Conservation (phyloP, 2,329 filamentous ascomycete species). For the Alternaria tenuissima region DNA sequence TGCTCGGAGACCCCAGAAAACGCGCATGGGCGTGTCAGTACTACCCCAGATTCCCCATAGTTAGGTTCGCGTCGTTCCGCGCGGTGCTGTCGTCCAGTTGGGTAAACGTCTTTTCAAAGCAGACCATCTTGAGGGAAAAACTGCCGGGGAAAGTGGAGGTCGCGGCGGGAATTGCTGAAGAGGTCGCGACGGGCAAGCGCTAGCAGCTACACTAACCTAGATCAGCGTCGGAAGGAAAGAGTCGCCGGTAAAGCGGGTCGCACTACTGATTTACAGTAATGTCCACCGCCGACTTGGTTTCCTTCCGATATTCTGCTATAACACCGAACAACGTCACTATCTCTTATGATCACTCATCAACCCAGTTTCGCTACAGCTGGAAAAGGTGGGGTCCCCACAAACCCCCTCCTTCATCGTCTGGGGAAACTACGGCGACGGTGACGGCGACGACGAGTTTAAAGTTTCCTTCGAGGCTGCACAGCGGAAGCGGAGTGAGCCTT, state of each 20-base stretch:
- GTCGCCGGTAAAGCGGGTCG: slow-evolving; percentile 10
- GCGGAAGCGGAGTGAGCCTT: background rate
- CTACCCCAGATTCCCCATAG: slow-evolving; percentile 33
- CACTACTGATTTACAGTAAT: slow-evolving; percentile 2
- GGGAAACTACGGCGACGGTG: slow-evolving; percentile 1
- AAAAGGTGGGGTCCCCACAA: background rate
- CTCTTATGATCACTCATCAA: background rate
- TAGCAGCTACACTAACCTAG: background rate
- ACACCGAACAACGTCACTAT: background rate
- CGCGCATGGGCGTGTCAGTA: slow-evolving; percentile 5
- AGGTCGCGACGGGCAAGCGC: background rate
- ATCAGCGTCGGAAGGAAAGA: slow-evolving; percentile 6
- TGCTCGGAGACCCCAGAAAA: slow-evolving; percentile 21
- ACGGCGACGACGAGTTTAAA: background rate
- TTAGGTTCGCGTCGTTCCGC: slow-evolving; percentile 32
- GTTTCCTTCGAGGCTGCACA: background rate
- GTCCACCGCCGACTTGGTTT: slow-evolving; percentile 6
- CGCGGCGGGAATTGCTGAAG: slow-evolving; percentile 22
- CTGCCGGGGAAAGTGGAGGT: slow-evolving; percentile 6
- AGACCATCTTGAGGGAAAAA: slow-evolving; percentile 13
- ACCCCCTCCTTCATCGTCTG: background rate
- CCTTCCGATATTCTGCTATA: background rate
- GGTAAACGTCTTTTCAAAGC: slow-evolving; percentile 13
- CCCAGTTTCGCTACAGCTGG: background rate
- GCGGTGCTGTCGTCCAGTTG: slow-evolving; percentile 18